Evolutionary conservation across 225 moss, liverwort and hornwort species (phyloP).

Genomic region (Climacium dendroides): DNA sequence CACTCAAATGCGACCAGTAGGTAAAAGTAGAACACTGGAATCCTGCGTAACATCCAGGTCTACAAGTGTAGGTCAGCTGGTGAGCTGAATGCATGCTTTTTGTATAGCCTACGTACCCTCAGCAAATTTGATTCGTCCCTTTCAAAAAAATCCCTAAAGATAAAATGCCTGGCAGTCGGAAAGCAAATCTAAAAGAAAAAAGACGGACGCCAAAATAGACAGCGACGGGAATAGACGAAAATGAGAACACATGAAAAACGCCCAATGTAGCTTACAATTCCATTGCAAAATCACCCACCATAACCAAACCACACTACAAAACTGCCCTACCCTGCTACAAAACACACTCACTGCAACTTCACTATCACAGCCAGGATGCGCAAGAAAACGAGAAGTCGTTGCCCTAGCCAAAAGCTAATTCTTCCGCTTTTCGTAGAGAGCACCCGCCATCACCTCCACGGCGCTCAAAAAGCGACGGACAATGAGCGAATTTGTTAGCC

Average conservation of each 20-base stretch:
- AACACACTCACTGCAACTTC: background rate
- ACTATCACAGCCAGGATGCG: background rate
- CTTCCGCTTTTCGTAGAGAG: background rate
- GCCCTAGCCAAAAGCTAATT: background rate
- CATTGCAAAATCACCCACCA: background rate
- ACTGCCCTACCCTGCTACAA: background rate
- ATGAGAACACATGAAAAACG: background rate
- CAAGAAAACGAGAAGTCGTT: background rate
- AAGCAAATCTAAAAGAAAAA: background rate
- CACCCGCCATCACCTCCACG: background rate
- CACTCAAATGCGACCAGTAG: conserved; percentile 1
- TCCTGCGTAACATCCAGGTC: background rate
- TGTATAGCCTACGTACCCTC: background rate
- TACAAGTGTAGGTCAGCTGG: background rate
- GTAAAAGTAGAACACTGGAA: background rate
- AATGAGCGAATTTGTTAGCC: background rate
- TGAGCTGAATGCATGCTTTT: background rate
- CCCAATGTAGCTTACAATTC: background rate
- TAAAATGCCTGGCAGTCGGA: background rate
- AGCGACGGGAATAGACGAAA: background rate
- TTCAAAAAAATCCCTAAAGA: background rate
- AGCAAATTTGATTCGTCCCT: background rate
- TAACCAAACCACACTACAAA: background rate
- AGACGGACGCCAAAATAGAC: background rate
- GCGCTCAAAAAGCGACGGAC: background rate